These are phyloP conservation scores for Skeletonema potamos DNA, from an alignment of 108 stramenopile species.

Conservation along the genomic window DNA sequence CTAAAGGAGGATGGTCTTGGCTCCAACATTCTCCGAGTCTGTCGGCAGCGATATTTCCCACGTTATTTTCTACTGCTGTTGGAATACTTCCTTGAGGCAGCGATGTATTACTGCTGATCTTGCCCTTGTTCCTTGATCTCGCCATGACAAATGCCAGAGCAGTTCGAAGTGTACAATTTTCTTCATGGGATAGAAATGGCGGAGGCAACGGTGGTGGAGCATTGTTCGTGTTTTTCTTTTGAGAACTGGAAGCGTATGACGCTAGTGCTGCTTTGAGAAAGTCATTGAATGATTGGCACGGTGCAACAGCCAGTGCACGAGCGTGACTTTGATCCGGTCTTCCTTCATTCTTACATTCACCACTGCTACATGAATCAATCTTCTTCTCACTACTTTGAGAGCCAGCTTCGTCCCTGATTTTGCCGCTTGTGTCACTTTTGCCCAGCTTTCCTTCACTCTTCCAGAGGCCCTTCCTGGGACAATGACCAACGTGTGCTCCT, in stretches of 20 bases:
- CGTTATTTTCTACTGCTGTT: background rate
- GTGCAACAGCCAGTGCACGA: background rate
- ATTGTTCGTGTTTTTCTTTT: constrained; percentile 4
- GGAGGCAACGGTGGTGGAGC: constrained; percentile 29
- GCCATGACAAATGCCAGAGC: constrained; percentile 43
- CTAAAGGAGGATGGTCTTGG: background rate
- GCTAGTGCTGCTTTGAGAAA: constrained; percentile 16
- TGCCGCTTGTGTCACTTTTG: background rate
- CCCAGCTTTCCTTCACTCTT: background rate
- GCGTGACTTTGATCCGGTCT: background rate
- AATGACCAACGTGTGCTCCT: background rate
- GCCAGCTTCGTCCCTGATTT: background rate
- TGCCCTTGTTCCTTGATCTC: constrained; percentile 11
- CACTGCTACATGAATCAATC: background rate
- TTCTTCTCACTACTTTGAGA: background rate
- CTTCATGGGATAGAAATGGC: constrained; percentile 42
- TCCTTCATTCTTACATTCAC: background rate
- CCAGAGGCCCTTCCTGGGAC: background rate
- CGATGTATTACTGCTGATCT: background rate
- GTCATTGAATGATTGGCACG: constrained; percentile 23
- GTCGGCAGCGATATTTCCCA: background rate
- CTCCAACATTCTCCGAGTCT: background rate
- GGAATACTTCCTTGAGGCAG: background rate
- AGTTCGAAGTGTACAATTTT: constrained; percentile 37
- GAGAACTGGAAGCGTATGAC: constrained; percentile 6